Evolutionary conservation across 306 rosid genomes (phyloP), one percentile per base, ranked within the genome.

Genomic region (Leucaena leucocephala): DNA sequence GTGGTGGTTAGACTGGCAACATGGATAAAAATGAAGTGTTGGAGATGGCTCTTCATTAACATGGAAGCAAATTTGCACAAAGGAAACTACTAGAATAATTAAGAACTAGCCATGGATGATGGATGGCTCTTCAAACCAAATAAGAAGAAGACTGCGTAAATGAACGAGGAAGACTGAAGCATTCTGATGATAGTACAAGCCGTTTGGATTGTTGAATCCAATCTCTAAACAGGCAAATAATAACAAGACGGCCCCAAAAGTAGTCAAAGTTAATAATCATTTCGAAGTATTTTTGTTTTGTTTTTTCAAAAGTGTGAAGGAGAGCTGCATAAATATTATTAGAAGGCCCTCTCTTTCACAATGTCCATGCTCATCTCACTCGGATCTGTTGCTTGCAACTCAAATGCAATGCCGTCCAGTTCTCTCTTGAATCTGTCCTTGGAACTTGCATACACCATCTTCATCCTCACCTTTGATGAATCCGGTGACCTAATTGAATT

Each of bases 401-500:
- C 98, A 40, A 89, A 85, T 81, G 89, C 92, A 84, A 91, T 89
- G 69, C 97, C 97, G 1, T 93, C 98, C 84, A 93, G 78, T 77
- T 91, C 98, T 77, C 98, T 89, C 85, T 91, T 93, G 91, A 93
- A 93, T 81, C 97, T 89, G 65, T 93, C 98, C 87, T 91, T 93
- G 76, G 97, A 93, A 82, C 98, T 93, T 63, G 98, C 98, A 83
- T 93, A 93, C 75, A 93, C 97, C 97, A 93, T 93, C 85, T 93
- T 93, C 92, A 87, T 89, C 90, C 97, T 93, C 88, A 93, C 98
- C 88, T 63, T 88, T 36, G 98, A 83, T 67, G 66, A 35, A 58
- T 93, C 98, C 27, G 97, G 98, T 36, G 93, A 89, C 98, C 98
- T 93, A 11, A 4, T 27, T 40, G 19, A 10, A 39, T 66, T 16